Conservation (phyloP, 176 grass and related monocot genomes). For the Phoenix dactylifera region DNA sequence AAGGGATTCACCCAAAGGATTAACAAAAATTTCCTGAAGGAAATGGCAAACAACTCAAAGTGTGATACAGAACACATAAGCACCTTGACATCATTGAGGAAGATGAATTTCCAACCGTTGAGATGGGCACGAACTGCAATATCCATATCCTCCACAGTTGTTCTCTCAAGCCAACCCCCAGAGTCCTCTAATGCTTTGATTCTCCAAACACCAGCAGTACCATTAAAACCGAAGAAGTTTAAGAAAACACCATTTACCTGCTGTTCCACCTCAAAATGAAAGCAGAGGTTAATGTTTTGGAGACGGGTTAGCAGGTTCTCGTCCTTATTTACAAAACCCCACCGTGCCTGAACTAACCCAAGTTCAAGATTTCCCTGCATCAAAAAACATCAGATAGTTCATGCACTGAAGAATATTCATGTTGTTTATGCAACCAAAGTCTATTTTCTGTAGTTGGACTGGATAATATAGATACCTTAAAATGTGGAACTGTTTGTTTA, state of each 20-base stretch:
- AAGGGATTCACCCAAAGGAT: not conserved
- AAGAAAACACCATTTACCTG: constrained; percentile 91
- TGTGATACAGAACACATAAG: not conserved
- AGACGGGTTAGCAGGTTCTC: constrained; percentile 94
- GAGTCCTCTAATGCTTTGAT: constrained; percentile 91
- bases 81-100: constrained; percentile 94
- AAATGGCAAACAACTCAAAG: no score
- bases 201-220: constrained; percentile 94
- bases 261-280: constrained; percentile 99
- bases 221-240: constrained; percentile 98
- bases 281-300: constrained; percentile 97
- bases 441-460: not conserved
- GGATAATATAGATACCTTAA: constrained; percentile 45
- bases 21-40: no score
- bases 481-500: constrained; percentile 88
- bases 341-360: constrained; percentile 78
- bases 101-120: constrained; percentile 92
- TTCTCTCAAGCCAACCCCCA: constrained; percentile 93
- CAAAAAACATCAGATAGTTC: not conserved
- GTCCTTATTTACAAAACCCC: constrained; percentile 94
- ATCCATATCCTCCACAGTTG: constrained; percentile 99
- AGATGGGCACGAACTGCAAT: constrained; percentile 94
- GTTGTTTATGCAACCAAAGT: no score
- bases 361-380: constrained; percentile 70
- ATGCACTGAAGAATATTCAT: no score